A percentile compares a stretch with the other conserved stretches of the same genome.
Evolutionary conservation across 352 stramenopile genomes (phyloP).

Genomic region (Globisporangium camurandrum): DNA sequence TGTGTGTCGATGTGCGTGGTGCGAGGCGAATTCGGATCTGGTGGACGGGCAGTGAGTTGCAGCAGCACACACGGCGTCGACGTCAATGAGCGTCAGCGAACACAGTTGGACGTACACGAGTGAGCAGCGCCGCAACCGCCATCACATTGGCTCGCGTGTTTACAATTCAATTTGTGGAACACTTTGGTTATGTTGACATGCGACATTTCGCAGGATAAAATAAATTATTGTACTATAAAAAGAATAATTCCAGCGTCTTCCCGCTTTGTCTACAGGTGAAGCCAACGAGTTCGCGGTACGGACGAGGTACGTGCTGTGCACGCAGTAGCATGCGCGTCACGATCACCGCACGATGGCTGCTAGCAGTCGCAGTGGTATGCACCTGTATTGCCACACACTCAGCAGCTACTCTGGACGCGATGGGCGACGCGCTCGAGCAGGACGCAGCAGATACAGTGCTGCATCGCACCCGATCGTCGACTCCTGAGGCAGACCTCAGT

Average conservation of each 20-base stretch:
- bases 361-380: background rate
- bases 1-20: background rate
- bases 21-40: background rate
- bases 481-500: background rate
- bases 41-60: no score
- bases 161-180: background rate
- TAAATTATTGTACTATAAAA: background rate
- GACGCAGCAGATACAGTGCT: background rate
- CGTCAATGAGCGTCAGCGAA: background rate
- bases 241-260: background rate
- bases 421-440: constrained; percentile 10
- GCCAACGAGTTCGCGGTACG: no score
- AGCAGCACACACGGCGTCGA: background rate
- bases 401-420: constrained; percentile 5
- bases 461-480: background rate
- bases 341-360: background rate
- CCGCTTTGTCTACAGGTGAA: background rate
- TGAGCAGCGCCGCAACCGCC: background rate
- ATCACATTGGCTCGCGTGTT: background rate
- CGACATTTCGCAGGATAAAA: background rate
- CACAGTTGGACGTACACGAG: background rate
- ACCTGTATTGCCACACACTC: background rate
- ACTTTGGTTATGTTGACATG: background rate
- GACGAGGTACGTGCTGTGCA: background rate
- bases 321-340: background rate